Evolutionary conservation across 176 grass and related monocot genomes (phyloP), one percentile per base, ranked within the genome.

Genomic region (Phyllostachys edulis): DNA sequence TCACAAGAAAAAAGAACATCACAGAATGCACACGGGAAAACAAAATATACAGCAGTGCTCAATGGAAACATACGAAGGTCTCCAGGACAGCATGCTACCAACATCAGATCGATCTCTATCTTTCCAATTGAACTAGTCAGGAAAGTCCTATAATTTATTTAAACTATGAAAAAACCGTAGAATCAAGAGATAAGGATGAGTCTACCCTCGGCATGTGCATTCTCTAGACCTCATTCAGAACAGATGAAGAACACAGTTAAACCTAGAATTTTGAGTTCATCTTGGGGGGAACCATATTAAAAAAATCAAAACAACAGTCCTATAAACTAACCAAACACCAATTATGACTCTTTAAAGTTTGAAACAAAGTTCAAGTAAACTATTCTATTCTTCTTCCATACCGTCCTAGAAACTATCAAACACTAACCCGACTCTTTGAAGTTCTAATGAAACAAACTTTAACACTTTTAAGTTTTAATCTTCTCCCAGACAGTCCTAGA

Each of bases 401-500:
- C 59, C 37, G 12, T 23, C 57, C 61, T 63, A 75, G 16, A 4
- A 82, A 29, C 38, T 52, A 57, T 34, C 61, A 85, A 78, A 78
- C 40, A 70, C 14, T 56, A 60, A 69, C 4, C 26, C 23, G 27
- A 4, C 20, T 62, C 20, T 37, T 7, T 46, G n/a, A 46, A 39
- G 27, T 75, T 64, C 5, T 17, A 75, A 27, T 41, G 34, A 38
- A 23, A 24, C 56, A 36, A 23, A n/a, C 17, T 14, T 11, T 37
- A 59, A 36, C 16, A n/a, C 17, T 14, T 11, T 37, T 45, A 6
- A 5, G 10, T 72, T 61, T 15, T 24, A 59, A 36, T 59, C 0
- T 71, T 70, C 21, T 18, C 13, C 29, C 9, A 77, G 17, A 21
- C 8, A 45, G 21, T 59, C 55, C 62, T 80, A 80, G n/a, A 44